Evolutionary conservation across 1,139 yeast species (phyloP).

Genomic region (Blastobotrys ciferrii): DNA sequence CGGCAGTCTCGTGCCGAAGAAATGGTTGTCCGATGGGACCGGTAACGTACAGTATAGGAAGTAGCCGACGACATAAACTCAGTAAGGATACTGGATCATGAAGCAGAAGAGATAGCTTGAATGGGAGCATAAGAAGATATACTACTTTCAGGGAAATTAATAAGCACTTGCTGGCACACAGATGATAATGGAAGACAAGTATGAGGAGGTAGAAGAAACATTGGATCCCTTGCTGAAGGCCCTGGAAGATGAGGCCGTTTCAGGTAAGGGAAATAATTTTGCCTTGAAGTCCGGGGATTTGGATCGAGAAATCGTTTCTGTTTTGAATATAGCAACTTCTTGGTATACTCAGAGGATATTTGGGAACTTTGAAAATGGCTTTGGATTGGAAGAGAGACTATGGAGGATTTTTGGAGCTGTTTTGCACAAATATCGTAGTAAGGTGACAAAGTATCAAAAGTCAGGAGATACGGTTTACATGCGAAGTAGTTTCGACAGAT

Average conservation of each 20-base stretch:
- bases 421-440: conserved; percentile 17
- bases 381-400: conserved; percentile 15
- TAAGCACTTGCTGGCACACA: no score
- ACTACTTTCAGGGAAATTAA: no score
- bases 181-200: neutral
- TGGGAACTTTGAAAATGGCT: conserved; percentile 14
- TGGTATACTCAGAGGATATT: conserved; percentile 19
- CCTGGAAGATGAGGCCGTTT: conserved; percentile 7
- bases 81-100: neutral
- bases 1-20: neutral
- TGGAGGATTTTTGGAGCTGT: conserved; percentile 19
- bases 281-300: conserved; percentile 6
- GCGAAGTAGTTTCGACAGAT: conserved; percentile 13
- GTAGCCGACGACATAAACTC: no score
- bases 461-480: neutral
- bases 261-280: neutral
- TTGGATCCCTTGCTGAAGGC: neutral
- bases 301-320: conserved; percentile 20
- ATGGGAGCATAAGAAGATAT: neutral
- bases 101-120: neutral
- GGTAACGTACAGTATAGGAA: neutral
- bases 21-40: neutral
- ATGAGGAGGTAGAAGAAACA: conserved; percentile 4
- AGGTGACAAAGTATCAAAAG: conserved; percentile 10
- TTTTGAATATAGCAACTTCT: conserved; percentile 20